Percentiles rank a stretch among this genome's conserved stretches.
These are phyloP conservation scores for Apophysomyces variabilis DNA, from an alignment of 371 early-diverging fungal species.

Conservation along the genomic window DNA sequence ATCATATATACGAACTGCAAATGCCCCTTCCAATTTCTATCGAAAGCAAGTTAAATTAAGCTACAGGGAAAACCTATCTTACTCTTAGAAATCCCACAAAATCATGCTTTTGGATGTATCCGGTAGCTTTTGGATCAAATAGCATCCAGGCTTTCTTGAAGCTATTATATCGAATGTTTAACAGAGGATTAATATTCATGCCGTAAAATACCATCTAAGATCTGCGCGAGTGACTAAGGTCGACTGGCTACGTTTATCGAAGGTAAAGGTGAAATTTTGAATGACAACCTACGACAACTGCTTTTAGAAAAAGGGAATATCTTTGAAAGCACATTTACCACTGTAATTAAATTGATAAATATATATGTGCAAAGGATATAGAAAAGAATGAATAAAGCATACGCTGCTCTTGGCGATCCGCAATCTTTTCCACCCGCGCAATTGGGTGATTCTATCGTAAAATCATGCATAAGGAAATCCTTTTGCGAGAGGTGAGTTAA, in stretches of 20 bases:
- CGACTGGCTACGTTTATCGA: conserved; percentile 54
- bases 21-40: conserved; percentile 45
- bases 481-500: conserved; percentile 12
- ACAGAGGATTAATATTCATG: neutral
- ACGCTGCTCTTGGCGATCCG: conserved; percentile 47
- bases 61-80: neutral
- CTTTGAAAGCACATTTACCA: conserved; percentile 29
- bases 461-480: conserved; percentile 63
- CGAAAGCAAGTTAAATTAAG: neutral
- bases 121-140: conserved; percentile 55
- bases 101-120: conserved; percentile 45
- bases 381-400: conserved; percentile 47
- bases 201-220: conserved; percentile 36
- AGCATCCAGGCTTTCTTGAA: conserved; percentile 55
- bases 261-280: conserved; percentile 60
- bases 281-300: conserved; percentile 42
- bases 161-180: conserved; percentile 17
- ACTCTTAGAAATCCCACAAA: conserved; percentile 49
- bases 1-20: conserved; percentile 49
- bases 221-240: conserved; percentile 57
- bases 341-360: conserved; percentile 58
- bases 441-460: conserved; percentile 38
- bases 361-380: conserved; percentile 61
- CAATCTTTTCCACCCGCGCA: conserved; percentile 54
- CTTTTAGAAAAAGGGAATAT: too few relatives aligned